Conservation (phyloP, 257 asterid species). For the Paulownia fortunei region DNA sequence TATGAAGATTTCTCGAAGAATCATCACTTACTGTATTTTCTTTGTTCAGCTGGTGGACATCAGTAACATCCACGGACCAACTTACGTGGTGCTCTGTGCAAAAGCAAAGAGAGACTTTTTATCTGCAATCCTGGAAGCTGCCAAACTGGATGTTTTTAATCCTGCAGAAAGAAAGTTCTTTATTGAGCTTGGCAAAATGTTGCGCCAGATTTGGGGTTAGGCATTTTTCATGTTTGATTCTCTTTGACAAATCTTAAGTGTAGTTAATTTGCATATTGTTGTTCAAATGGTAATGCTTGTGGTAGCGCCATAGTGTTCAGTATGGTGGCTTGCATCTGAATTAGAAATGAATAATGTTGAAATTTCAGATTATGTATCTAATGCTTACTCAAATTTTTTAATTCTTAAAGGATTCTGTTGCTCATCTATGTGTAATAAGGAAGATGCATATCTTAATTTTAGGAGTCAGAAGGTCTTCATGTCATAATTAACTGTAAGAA, state of each 20-base stretch:
- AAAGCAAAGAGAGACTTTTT: conserved; percentile 70
- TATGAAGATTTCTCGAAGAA: neutral
- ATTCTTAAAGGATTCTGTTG: neutral
- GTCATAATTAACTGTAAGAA: neutral
- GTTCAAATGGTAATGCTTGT: conserved; percentile 24
- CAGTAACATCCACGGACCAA: conserved; percentile 63
- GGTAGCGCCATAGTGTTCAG: neutral
- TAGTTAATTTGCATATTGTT: conserved; percentile 16
- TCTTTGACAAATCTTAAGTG: conserved; percentile 3
- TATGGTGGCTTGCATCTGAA: conserved; percentile 16
- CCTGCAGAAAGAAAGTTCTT: conserved; percentile 71
- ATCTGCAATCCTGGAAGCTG: conserved; percentile 69
- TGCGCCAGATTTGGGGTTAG: conserved; percentile 87
- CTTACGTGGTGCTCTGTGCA: conserved; percentile 53
- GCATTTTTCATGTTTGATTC: conserved; percentile 27
- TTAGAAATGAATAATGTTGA: neutral
- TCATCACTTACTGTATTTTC: neutral
- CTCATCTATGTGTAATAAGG: conserved; percentile 4
- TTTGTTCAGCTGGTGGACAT: conserved; percentile 73
- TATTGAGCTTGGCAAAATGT: conserved; percentile 59
- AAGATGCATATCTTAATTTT: neutral
- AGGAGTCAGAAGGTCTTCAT: neutral
- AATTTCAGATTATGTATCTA: neutral
- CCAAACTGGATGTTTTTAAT: conserved; percentile 50
- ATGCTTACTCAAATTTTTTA: conserved; percentile 4